Conservation (phyloP, 257 asterid genomes). For the Solanum chiquidenum region DNA sequence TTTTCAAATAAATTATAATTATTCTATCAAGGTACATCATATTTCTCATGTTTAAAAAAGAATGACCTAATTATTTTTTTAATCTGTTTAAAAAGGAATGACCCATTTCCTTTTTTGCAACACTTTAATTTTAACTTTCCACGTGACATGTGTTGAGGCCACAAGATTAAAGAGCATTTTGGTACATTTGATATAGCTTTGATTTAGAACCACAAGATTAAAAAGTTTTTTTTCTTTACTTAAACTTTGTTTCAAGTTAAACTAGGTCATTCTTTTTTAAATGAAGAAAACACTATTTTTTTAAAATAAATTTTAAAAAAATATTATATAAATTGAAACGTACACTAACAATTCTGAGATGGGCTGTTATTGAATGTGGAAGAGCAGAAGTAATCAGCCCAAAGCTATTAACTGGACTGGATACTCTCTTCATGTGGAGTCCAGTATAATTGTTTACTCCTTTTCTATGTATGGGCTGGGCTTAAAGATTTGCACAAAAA, state of each 20-base stretch:
- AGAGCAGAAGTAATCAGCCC: not conserved
- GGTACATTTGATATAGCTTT: accelerated
- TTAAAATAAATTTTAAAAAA: too few relatives aligned
- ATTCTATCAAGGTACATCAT: not conserved
- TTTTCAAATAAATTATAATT: not conserved
- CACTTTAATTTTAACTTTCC: too few relatives aligned
- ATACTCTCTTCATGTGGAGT: not conserved
- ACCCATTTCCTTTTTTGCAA: accelerated
- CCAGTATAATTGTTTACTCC: not conserved
- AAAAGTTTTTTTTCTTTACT: accelerated
- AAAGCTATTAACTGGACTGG: not conserved
- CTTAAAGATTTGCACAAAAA: not conserved
- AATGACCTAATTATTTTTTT: too few relatives aligned
- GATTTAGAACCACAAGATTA: too few relatives aligned
- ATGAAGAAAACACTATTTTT: too few relatives aligned
- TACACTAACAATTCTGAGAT: not conserved
- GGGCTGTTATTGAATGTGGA: not conserved
- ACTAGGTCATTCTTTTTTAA: too few relatives aligned
- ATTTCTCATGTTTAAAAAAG: too few relatives aligned
- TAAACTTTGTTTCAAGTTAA: too few relatives aligned
- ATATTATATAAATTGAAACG: not conserved
- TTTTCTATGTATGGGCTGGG: not conserved
- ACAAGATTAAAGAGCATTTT: too few relatives aligned
- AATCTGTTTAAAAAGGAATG: too few relatives aligned
- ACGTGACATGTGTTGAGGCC: accelerated